A percentile compares a stretch with the other conserved stretches of the same genome.
Evolutionary conservation across 345 rosid species (phyloP).

Genomic region (Corchorus capsularis): DNA sequence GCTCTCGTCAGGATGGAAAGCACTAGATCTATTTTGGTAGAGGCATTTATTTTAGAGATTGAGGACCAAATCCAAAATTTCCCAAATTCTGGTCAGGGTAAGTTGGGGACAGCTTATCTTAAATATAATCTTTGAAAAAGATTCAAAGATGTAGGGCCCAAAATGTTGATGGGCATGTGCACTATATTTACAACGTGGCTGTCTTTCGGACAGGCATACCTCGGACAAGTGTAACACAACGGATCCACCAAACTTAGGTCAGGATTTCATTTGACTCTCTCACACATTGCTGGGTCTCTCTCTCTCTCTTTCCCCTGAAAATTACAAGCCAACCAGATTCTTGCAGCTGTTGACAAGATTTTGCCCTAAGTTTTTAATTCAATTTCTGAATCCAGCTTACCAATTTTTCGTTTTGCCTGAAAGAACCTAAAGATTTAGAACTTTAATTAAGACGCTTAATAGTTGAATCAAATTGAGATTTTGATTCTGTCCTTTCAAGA

Average conservation of each 20-base stretch:
- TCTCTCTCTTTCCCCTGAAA: neutral
- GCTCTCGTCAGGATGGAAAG: neutral
- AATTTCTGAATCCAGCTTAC: neutral
- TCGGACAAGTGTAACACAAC: slow-evolving; percentile 21
- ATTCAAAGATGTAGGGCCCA: slow-evolving; percentile 10
- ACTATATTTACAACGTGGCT: neutral
- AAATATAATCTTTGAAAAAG: neutral
- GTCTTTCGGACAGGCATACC: neutral
- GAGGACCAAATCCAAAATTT: neutral
- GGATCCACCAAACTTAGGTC: neutral
- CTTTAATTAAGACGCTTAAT: too few relatives aligned
- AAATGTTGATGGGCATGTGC: slow-evolving; percentile 11
- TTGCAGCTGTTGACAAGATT: neutral
- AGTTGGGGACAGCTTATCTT: slow-evolving; percentile 8
- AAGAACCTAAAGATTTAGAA: too few relatives aligned
- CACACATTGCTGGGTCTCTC: neutral
- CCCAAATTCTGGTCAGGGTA: neutral
- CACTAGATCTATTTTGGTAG: neutral
- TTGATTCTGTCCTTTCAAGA: too few relatives aligned
- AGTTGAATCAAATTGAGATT: too few relatives aligned
- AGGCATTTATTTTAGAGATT: neutral
- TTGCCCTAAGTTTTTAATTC: neutral
- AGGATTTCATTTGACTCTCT: slow-evolving; percentile 9
- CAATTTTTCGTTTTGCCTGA: neutral
- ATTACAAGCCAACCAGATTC: neutral